Percentiles rank a stretch among this genome's conserved stretches.
Evolutionary conservation across 1,284 basidiomycete genomes (phyloP).

Genomic region (Anthracocystis walkeri): DNA sequence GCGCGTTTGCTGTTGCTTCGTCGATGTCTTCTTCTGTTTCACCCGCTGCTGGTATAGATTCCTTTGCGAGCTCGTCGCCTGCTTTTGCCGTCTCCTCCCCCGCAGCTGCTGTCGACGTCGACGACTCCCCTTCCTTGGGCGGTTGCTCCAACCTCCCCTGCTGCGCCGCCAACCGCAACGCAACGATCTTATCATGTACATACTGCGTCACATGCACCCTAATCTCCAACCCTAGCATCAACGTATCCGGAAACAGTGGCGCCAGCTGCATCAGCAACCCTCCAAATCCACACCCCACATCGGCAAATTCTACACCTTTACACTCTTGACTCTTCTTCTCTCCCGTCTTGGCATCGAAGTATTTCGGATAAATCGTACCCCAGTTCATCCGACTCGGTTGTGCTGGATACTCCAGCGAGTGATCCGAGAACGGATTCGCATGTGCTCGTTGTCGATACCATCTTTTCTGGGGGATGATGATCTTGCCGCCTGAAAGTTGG

Average conservation of each 20-base stretch:
- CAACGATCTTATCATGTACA: slow-evolving; percentile 91
- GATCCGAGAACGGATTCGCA: slow-evolving; percentile 98
- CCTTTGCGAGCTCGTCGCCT: background rate
- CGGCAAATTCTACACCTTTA: slow-evolving; percentile 88
- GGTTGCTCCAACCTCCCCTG: slow-evolving; percentile 32
- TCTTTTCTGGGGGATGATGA: slow-evolving; percentile 78
- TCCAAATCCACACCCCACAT: slow-evolving; percentile 98
- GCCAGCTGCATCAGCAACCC: slow-evolving; percentile 91
- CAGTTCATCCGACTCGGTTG: slow-evolving; percentile 85
- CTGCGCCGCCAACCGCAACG: slow-evolving; percentile 76
- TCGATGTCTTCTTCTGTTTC: slow-evolving; percentile 64
- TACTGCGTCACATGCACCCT: slow-evolving; percentile 96
- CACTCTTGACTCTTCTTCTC: slow-evolving; percentile 10
- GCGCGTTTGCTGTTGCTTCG: slow-evolving; percentile 41
- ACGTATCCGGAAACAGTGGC: slow-evolving; percentile 87
- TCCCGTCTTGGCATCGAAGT: slow-evolving; percentile 70
- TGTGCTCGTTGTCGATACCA: slow-evolving; percentile 97
- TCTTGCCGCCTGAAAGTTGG: slow-evolving; percentile 50
- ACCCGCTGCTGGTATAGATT: background rate
- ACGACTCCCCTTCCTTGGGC: background rate
- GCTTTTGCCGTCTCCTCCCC: background rate
- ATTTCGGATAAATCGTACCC: slow-evolving; percentile 84
- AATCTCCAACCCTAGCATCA: slow-evolving; percentile 98
- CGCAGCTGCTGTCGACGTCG: slow-evolving; percentile 5
- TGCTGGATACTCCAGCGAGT: slow-evolving; percentile 88